Percentiles rank a stretch among this genome's conserved stretches.
Evolutionary conservation across 495 filamentous ascomycete species (phyloP).

Genomic region (Penicillium coffeae): DNA sequence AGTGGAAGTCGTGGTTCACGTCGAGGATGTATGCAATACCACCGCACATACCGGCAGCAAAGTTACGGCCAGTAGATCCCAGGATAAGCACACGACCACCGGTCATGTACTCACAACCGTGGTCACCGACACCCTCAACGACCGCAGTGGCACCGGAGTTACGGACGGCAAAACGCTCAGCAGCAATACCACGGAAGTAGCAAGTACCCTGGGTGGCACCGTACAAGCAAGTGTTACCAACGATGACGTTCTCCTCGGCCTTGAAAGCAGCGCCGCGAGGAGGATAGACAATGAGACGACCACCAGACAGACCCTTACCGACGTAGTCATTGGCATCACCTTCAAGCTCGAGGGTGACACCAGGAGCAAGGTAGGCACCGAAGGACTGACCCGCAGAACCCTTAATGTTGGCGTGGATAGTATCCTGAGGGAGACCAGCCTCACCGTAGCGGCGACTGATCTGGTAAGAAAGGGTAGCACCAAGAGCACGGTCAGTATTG

Average conservation of each 20-base stretch:
- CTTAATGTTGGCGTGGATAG: constrained; percentile 95
- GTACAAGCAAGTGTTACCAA: constrained; percentile 97
- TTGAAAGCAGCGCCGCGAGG: constrained; percentile 92
- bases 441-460: constrained; percentile 92
- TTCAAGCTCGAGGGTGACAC: constrained; percentile 94
- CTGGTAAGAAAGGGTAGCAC: constrained; percentile 94
- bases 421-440: constrained; percentile 86
- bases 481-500: constrained; percentile 95
- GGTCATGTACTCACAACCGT: constrained; percentile 99
- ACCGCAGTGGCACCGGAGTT: constrained; percentile 97
- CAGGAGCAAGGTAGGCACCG: constrained; percentile 90
- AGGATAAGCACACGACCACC: constrained; percentile 89
- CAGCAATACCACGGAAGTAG: constrained; percentile 97
- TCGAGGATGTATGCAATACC: constrained; percentile 98
- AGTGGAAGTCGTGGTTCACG: constrained; percentile 84
- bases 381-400: constrained; percentile 99
- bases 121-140: constrained; percentile 96
- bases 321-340: constrained; percentile 98
- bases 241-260: constrained; percentile 95
- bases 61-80: constrained; percentile 95
- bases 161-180: constrained; percentile 95
- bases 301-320: constrained; percentile 94
- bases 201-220: constrained; percentile 89
- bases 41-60: constrained; percentile 98
- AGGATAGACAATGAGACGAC: constrained; percentile 93